Evolutionary conservation across 1,139 yeast genomes (phyloP), one percentile per base, ranked within the genome.

Genomic region (Zhuliangozyma blackwelliae): DNA sequence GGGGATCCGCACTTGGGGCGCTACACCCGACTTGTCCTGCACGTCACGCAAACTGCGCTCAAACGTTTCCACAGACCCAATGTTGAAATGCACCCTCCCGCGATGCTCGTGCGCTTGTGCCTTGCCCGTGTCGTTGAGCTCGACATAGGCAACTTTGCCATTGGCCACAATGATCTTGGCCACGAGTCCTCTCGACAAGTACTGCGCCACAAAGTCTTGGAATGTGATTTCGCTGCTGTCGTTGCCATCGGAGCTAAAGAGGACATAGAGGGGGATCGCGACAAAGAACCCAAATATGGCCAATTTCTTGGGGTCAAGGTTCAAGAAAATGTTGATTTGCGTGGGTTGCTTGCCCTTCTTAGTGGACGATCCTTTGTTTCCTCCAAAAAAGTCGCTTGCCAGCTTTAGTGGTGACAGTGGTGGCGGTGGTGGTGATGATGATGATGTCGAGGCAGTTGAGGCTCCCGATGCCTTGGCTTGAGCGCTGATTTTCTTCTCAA

Each of bases 61-160:
- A 61, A 94, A 92, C n/a, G 82, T 69, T 50, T 89, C 97, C 20
- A 90, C 79, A 0, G 96, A 86, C 5, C 98, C 99, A 52, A 94
- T 88, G 31, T 86, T 79, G 64, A 94, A 94, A 40, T 55, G 57
- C 40, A 52, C 63, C 23, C 47, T 45, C 49, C 51, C 10, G 39
- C 9, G 40, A 11, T 47, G 48, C 25, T 49, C 46, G 27, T 52
- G 45, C 39, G 50, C 56, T 37, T 63, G 68, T 5, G 55, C 47
- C 37, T 52, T 51, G 9, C 72, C 75, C 32, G 52, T 50, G 8
- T 66, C 71, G 46, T 63, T 68, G 39, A 70, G 55, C 41, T 68
- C 74, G 28, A 70, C 46, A 21, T 56, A 44, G 6, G 69, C 75
- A 16, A 61, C 61, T 43, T 57, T 58, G 41, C 66, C 65, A 48